Conservation (phyloP, 2,329 filamentous ascomycete genomes). For the Pseudogymnoascus sp. region DNA sequence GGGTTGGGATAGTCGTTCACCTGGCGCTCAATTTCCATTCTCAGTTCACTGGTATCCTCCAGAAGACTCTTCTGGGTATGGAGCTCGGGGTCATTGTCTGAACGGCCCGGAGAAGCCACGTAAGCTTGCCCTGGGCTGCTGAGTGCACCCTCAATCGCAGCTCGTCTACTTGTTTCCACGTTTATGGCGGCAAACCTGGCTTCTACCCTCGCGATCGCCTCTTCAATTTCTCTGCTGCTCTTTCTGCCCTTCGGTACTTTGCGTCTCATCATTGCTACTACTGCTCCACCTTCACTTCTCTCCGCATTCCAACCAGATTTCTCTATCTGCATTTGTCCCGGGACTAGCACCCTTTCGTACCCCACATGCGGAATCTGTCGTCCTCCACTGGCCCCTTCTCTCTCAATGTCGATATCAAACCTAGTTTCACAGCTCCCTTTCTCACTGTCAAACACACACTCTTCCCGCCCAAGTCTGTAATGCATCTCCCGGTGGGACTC, state of each 20-base stretch:
- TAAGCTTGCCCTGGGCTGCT: neutral
- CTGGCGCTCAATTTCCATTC: slow-evolving; percentile 21
- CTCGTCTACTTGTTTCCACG: neutral
- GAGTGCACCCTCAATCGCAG: neutral
- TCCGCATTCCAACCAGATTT: neutral
- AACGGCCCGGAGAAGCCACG: neutral
- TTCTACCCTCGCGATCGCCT: slow-evolving; percentile 1
- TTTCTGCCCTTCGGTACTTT: neutral
- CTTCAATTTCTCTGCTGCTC: slow-evolving; percentile 3
- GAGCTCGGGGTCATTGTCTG: neutral
- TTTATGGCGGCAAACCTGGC: neutral
- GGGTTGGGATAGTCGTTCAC: neutral
- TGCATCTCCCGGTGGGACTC: neutral
- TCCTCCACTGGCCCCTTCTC: neutral
- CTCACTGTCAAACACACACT: neutral
- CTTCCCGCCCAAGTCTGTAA: neutral
- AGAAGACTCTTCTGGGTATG: neutral
- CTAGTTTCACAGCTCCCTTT: neutral
- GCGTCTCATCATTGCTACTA: neutral
- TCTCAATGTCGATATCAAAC: slow-evolving; percentile 1
- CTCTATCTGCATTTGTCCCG: neutral
- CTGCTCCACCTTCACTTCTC: neutral
- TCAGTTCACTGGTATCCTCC: slow-evolving; percentile 9
- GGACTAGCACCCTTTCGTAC: neutral
- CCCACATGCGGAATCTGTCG: neutral